Evolutionary conservation across 2,329 filamentous ascomycete species (phyloP).

Genomic region (Proliferodiscus dingleyae): DNA sequence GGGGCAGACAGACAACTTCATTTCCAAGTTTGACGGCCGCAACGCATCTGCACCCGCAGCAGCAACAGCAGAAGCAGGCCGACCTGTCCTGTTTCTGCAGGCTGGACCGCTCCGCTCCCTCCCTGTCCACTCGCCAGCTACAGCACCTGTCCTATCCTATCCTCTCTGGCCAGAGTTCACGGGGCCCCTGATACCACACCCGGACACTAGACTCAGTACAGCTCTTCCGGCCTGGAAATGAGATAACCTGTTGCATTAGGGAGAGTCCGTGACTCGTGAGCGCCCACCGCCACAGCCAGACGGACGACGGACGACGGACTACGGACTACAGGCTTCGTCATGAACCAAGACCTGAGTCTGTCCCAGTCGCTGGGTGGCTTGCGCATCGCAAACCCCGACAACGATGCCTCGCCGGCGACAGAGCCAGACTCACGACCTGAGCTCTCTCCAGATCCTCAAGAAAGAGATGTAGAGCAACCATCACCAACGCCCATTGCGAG

Average conservation of each 20-base stretch:
- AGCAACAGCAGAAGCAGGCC: not conserved
- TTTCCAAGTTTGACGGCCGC: not conserved
- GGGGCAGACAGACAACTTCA: not conserved
- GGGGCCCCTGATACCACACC: too few relatives aligned
- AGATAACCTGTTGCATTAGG: conserved; percentile 11
- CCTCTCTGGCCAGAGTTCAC: too few relatives aligned
- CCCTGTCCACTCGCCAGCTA: not conserved
- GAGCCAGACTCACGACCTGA: conserved; percentile 15
- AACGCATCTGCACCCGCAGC: not conserved
- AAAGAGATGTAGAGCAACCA: not conserved
- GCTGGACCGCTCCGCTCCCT: not conserved
- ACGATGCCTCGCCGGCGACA: conserved; percentile 36
- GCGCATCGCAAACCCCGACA: conserved; percentile 94
- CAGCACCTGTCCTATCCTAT: not conserved
- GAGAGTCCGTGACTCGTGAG: not conserved
- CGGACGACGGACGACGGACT: too few relatives aligned
- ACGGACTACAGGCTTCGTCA: conserved; percentile 39
- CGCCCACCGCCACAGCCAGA: too few relatives aligned
- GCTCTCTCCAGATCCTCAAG: conserved; percentile 2
- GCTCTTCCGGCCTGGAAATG: conserved; percentile 9
- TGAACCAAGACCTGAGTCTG: conserved; percentile 90
- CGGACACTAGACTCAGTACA: conserved; percentile 2
- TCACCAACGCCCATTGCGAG: conserved; percentile 10
- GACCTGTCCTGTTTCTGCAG: not conserved
- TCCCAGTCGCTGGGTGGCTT: conserved; percentile 89